Evolutionary conservation across 2,329 filamentous ascomycete species (phyloP), one percentile per base, ranked within the genome.

Genomic region (Chrysoporthe cubensis): DNA sequence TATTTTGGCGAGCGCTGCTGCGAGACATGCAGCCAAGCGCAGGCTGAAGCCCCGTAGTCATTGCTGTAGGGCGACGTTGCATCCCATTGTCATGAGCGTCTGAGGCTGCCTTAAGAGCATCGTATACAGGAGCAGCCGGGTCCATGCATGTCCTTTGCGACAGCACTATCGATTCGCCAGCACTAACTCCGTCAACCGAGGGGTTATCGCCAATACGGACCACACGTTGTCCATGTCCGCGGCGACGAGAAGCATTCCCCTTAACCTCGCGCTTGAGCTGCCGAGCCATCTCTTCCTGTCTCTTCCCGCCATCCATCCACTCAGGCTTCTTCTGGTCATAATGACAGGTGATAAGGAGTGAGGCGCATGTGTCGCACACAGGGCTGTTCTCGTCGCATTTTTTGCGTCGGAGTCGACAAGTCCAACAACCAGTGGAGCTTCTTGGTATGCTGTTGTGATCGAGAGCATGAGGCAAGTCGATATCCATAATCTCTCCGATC

Each of bases 321-420:
- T 83, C 82, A 16, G 85, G 85, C 74, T 86, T 88, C 34, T 78
- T 76, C 1, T 84, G 79, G 68, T 78, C 76, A 71, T 83, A 88
- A 68, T 85, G 75, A 73, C 87, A 90, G 21, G 81, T 82, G 66
- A 89, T 88, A 61, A 84, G 80, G n/a, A 90, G 81, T 1, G 78
- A 74, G 16, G 76, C 74, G 76, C 87, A 90, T 44, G 74, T 77
- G 8, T 81, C 78, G 75, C 87, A 90, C 13, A 81, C 73, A 9
- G 87, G 86, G 2, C 79, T 81, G 42, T 72, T 78, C 73, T 87
- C 84, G 70, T 88, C 85, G 74, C 87, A 90, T 73, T 88, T 88
- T 73, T 89, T 90, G 71, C 85, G 85, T 21, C 87, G 83, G 13
- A 88, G 79, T 32, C 86, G 83, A 72, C 87, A 89, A 2, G 86